Percentiles rank a stretch among this genome's conserved stretches.
Conservation (phyloP, 495 filamentous ascomycete species). For the Lophiotrema nucula region DNA sequence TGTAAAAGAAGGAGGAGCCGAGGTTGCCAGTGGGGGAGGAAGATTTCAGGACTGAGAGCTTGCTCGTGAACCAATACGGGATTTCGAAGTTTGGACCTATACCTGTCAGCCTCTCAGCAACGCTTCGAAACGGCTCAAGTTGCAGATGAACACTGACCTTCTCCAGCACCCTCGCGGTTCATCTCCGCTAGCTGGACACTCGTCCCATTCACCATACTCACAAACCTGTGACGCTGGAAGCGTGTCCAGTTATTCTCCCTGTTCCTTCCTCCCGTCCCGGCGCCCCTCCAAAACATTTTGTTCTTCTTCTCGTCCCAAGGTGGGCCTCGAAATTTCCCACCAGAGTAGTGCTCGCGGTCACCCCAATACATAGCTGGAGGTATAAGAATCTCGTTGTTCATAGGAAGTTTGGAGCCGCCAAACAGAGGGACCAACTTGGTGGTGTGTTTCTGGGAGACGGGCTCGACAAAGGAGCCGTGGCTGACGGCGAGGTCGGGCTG, state of each 20-base stretch:
- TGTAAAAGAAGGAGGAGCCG: no score
- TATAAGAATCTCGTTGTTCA: slow-evolving; percentile 81
- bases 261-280: slow-evolving; percentile 67
- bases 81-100: slow-evolving; percentile 37
- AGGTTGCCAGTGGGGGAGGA: no score
- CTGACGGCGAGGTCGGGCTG: slow-evolving; percentile 45
- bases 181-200: slow-evolving; percentile 47
- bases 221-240: slow-evolving; percentile 73
- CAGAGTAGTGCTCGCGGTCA: slow-evolving; percentile 67
- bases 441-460: slow-evolving; percentile 57
- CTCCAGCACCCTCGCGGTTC: slow-evolving; percentile 4
- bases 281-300: slow-evolving; percentile 65
- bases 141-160: no score
- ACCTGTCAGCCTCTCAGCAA: slow-evolving; percentile 4
- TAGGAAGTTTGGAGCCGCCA: slow-evolving; percentile 71
- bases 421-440: slow-evolving; percentile 67
- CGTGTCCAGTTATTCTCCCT: slow-evolving; percentile 60
- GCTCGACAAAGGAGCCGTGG: slow-evolving; percentile 70
- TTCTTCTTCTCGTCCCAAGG: slow-evolving; percentile 61
- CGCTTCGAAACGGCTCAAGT: no score
- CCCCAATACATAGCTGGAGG: slow-evolving; percentile 80
- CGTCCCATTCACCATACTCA: slow-evolving; percentile 68
- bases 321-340: slow-evolving; percentile 44
- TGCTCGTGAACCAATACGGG: no score
- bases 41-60: no score